Percentiles rank a stretch among this genome's conserved stretches.
phyloP scores from a whole-genome alignment of 371 early-diverging fungal species.

The Haplosporangium sp. region DNA sequence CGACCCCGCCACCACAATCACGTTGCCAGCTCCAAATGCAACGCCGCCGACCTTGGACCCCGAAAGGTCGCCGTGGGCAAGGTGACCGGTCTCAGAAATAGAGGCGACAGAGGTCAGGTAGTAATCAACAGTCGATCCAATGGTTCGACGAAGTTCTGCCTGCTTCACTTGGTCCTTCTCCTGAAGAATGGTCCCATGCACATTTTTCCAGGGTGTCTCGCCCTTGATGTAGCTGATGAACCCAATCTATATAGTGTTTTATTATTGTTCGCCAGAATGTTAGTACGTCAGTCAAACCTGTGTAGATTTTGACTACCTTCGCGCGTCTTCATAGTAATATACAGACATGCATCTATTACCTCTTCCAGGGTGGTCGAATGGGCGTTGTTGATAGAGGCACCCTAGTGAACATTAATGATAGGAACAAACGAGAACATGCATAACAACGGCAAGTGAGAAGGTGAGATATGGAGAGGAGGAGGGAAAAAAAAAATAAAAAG shows the following conservation, averaged over 20 bases:
- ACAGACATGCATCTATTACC: conserved; percentile 7
- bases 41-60: conserved; percentile 55
- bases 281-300: not conserved
- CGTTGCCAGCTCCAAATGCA: conserved; percentile 41
- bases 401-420: conserved; percentile 10
- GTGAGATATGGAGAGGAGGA: too few relatives aligned
- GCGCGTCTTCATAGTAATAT: not conserved
- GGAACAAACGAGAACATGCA: not conserved
- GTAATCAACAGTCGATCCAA: conserved; percentile 50
- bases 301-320: not conserved
- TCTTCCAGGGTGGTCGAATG: conserved; percentile 54
- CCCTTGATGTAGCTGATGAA: conserved; percentile 57
- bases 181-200: conserved; percentile 35
- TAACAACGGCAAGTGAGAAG: too few relatives aligned
- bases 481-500: too few relatives aligned
- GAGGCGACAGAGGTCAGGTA: conserved; percentile 53
- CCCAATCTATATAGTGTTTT: conserved; percentile 37
- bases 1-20: conserved; percentile 53
- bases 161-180: conserved; percentile 52
- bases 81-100: conserved; percentile 43
- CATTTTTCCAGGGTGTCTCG: conserved; percentile 49
- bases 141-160: conserved; percentile 45
- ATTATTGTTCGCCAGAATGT: not conserved
- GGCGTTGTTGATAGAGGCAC: conserved; percentile 45
- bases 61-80: conserved; percentile 51